Base-by-base conservation (phyloP, 2,329 filamentous ascomycete genomes). In the Trichophyton benhamiae region DNA sequence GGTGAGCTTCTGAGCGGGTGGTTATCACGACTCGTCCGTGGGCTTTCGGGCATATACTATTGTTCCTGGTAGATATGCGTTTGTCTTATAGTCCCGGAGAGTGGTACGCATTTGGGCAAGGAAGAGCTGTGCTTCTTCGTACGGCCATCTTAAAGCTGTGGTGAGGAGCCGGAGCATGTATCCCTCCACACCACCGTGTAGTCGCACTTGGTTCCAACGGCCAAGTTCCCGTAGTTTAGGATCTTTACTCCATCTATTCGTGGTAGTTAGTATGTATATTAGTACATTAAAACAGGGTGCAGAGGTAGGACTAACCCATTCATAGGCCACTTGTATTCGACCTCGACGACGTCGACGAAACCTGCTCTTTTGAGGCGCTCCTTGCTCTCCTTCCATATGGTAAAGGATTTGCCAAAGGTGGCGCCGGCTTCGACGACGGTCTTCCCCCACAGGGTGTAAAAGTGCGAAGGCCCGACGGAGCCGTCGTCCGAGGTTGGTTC, bases 321-420 rank as follows among this genome's bases (percentile, higher is more conserved):
- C 60, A 78, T 68, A 0, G 77, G 76, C 71, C 74, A 74, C 60
- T 75, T 74, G 65, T 71, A 76, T 42, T 66, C 66, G 63, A 68
- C 67, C 65, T 78, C 74, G 7, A 73, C 71, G 1, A 80, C 72
- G 63, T 79, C 74, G 3, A 72, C 72, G 64, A 80, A 80, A 2
- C 78, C 78, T 13, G 70, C 67, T n/a, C 70, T 63, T 17, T 59
- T 61, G 7, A 78, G 67, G 49, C 64, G 63, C 3, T 69, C 61
- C 11, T 71, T 72, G 63, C 69, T 67, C 20, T 61, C 53, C 13
- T 64, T 63, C 20, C 66, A 66, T 3, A 71, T 65, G 7, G 61
- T 59, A 22, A 72, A 65, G 13, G 66, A 64, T 62, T 69, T 68
- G 2, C 70, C 70, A 55, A 66, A 64, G 5, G 62, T 61, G 8